Percentiles rank a stretch among this genome's conserved stretches.
phyloP scores from a whole-genome alignment of 805 yeast genomes.

The Kodamaea nitidulidarum region DNA sequence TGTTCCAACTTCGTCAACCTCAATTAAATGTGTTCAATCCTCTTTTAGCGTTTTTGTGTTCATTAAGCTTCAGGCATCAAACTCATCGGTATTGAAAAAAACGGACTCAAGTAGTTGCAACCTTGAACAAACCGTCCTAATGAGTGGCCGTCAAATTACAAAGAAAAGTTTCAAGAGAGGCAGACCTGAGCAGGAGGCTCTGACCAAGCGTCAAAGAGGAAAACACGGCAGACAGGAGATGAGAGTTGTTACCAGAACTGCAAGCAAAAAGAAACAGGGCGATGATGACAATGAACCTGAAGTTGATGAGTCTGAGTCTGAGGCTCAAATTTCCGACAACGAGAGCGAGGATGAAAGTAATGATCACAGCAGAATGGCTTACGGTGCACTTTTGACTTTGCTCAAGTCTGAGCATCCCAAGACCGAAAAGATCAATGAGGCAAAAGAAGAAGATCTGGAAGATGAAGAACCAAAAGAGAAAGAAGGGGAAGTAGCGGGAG shows the following conservation, averaged over 20 bases:
- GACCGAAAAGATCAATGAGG: conserved; percentile 3
- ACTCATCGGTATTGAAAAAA: conserved; percentile 1
- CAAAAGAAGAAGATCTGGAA: conserved; percentile 3
- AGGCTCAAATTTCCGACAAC: conserved; percentile 9
- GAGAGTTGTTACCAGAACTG: conserved; percentile 56
- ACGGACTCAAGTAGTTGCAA: neutral
- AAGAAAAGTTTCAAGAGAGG: neutral
- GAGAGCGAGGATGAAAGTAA: conserved; percentile 16
- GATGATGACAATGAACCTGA: conserved; percentile 15
- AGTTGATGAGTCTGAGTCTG: conserved; percentile 4
- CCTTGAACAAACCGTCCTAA: neutral
- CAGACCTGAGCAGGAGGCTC: neutral
- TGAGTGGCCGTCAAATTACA: neutral
- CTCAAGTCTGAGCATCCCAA: conserved; percentile 44
- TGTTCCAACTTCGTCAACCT: no score
- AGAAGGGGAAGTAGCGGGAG: conserved; percentile 12
- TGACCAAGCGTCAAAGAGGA: conserved; percentile 12
- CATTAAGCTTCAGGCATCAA: neutral
- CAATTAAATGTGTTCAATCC: no score
- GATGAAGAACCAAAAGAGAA: conserved; percentile 7
- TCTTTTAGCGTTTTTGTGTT: neutral
- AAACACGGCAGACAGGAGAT: conserved; percentile 59
- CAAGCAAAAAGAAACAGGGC: conserved; percentile 32
- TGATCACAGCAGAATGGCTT: conserved; percentile 44
- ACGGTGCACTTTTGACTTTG: conserved; percentile 63